Evolutionary conservation across 371 early-diverging fungal genomes (phyloP), one percentile per base, ranked within the genome.

Genomic region (Actinomortierella wolfii): DNA sequence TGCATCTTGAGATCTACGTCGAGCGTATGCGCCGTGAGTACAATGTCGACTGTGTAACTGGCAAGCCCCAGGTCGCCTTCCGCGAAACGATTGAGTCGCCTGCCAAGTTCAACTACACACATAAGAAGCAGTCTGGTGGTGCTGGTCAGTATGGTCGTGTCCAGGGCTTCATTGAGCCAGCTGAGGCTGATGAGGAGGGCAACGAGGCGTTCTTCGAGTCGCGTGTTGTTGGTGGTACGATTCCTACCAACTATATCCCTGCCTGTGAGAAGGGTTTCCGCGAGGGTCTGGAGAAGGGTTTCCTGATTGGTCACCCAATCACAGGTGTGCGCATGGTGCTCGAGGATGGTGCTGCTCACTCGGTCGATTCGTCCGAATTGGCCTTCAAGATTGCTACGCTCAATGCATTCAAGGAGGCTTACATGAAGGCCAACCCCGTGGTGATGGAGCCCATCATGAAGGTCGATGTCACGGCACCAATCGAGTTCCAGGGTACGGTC

Each of bases 91-190:
- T 96, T 66, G 87, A 87, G 9, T 64, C 76, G 46, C 80, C 85
- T 57, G 86, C 91, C 54, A 81, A 86, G 59, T 97, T 98, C 83
- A 89, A 92, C 80, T 97, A 97, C 86, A 96, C 96, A 1, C 98
- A 98, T 86, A 97, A 97, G 92, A 98, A 98, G 81, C 97, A 98
- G 81, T 86, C 91, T 51, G 98, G 98, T 68, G 98, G 98, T 70
- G 86, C 96, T 56, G 98, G 98, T 70, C 98, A 98, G 79, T 98
- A 91, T 62, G 98, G 88, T 76, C 88, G 92, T 65, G 95, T 98
- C 57, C 78, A 89, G 42, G 97, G 97, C 51, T 91, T 85, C 76
- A 86, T 98, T 54, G 97, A 98, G 77, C 97, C 97, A 3, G 86
- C 95, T 66, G 61, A 68, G 17, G 83, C 80, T 18, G 83, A 83